A percentile compares a stretch with the other conserved stretches of the same genome.
Conservation (phyloP, 2,329 filamentous ascomycete genomes). For the Curvularia sp. region DNA sequence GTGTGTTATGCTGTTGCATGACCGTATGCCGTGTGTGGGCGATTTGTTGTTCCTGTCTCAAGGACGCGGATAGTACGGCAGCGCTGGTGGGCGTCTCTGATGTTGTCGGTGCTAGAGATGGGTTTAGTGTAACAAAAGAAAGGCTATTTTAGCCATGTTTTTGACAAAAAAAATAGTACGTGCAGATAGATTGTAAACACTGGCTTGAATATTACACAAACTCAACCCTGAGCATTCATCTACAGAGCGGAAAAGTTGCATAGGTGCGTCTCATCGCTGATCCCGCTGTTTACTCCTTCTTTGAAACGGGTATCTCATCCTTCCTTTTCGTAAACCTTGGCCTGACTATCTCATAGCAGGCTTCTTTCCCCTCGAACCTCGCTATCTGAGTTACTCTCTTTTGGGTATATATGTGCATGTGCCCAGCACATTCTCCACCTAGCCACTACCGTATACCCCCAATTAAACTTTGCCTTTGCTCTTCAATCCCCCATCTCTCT, state of each 20-base stretch:
- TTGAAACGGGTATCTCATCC: background rate
- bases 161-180: background rate
- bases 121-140: background rate
- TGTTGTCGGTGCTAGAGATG: background rate
- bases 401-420: background rate
- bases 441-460: background rate
- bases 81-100: background rate
- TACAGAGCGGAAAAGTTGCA: background rate
- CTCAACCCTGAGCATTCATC: background rate
- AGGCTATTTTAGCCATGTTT: background rate
- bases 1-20: conserved; percentile 1
- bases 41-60: background rate
- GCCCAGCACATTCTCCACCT: background rate
- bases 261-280: background rate
- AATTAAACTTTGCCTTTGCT: too few relatives aligned
- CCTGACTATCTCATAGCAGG: background rate
- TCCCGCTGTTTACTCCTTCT: background rate
- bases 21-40: background rate
- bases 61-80: background rate
- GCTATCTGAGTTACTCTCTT: background rate
- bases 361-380: too few relatives aligned
- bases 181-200: background rate
- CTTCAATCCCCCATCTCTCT: too few relatives aligned
- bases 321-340: background rate
- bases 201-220: background rate